Percentiles rank a stretch among this genome's conserved stretches.
phyloP scores from a whole-genome alignment of 164 flowering plant genomes.

The Stephania yunnanensis region DNA sequence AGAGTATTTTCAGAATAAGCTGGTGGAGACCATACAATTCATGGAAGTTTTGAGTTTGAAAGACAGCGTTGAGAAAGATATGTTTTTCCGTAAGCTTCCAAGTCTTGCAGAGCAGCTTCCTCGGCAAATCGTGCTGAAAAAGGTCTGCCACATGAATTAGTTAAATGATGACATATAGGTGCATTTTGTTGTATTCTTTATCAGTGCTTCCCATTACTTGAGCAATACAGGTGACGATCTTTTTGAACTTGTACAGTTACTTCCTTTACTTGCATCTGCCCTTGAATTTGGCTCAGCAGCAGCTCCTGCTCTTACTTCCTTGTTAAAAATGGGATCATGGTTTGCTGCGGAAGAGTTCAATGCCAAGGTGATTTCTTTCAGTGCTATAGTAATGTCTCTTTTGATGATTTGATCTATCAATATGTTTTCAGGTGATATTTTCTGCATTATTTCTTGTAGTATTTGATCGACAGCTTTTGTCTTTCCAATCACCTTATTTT shows the following conservation, averaged over 20 bases:
- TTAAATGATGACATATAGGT: background rate
- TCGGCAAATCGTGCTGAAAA: conserved; percentile 84
- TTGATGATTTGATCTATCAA: background rate
- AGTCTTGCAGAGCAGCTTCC: conserved; percentile 97
- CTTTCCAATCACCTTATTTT: background rate
- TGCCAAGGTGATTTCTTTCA: conserved; percentile 48
- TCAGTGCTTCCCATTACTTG: background rate
- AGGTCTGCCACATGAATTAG: conserved; percentile 38
- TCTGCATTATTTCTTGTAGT: background rate
- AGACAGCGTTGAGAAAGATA: conserved; percentile 96
- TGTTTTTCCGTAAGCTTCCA: conserved; percentile 97
- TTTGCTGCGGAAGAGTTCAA: conserved; percentile 77
- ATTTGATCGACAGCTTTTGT: background rate
- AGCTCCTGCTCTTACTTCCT: conserved; percentile 92
- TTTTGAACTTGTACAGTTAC: conserved; percentile 44
- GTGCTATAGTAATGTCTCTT: conserved; percentile 1
- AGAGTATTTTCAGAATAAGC: conserved; percentile 97
- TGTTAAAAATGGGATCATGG: conserved; percentile 97
- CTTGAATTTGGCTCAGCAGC: conserved; percentile 98
- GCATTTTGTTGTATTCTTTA: background rate
- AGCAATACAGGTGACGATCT: conserved; percentile 9
- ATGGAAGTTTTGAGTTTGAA: conserved; percentile 95
- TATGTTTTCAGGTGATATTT: background rate
- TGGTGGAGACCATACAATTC: conserved; percentile 97
- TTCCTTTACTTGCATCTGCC: conserved; percentile 90